Evolutionary conservation across 257 asterid species (phyloP).

Genomic region (Ajuga chamaepitys): DNA sequence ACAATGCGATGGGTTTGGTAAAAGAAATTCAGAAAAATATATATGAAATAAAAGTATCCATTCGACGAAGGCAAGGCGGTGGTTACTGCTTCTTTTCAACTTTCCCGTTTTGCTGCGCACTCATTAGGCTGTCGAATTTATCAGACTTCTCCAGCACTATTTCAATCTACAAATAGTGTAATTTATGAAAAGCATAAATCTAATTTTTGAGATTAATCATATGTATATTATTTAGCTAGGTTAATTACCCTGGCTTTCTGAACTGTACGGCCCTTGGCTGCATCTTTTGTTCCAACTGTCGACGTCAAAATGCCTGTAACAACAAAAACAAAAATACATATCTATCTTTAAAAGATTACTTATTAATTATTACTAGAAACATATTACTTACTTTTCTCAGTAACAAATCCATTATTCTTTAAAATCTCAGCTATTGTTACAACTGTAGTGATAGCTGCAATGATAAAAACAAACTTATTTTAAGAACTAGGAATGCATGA

Average conservation of each 20-base stretch:
- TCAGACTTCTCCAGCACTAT: conserved; percentile 78
- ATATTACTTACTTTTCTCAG: conserved; percentile 60
- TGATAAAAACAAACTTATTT: neutral
- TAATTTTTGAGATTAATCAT: neutral
- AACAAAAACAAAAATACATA: too few species aligned
- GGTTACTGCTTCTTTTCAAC: conserved; percentile 31
- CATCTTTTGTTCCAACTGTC: conserved; percentile 84
- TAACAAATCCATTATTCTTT: conserved; percentile 81
- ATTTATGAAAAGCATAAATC: neutral
- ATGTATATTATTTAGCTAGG: neutral
- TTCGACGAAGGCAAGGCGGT: neutral
- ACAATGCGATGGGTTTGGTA: conserved; percentile 13
- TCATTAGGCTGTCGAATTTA: conserved; percentile 65
- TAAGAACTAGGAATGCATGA: too few species aligned
- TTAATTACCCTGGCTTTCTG: conserved; percentile 80
- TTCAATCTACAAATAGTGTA: conserved; percentile 37
- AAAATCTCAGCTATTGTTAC: conserved; percentile 86
- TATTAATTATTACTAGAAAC: neutral
- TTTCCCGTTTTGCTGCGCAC: conserved; percentile 29
- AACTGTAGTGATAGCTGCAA: conserved; percentile 82
- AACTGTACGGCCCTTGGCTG: conserved; percentile 61
- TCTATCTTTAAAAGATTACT: too few species aligned
- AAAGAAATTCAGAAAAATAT: conserved; percentile 4
- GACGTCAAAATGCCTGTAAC: conserved; percentile 66
- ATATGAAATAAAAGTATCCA: conserved; percentile 12